Evolutionary conservation across 345 rosid species (phyloP), one percentile per base, ranked within the genome.

Genomic region (Eucalyptus erythrocorys): DNA sequence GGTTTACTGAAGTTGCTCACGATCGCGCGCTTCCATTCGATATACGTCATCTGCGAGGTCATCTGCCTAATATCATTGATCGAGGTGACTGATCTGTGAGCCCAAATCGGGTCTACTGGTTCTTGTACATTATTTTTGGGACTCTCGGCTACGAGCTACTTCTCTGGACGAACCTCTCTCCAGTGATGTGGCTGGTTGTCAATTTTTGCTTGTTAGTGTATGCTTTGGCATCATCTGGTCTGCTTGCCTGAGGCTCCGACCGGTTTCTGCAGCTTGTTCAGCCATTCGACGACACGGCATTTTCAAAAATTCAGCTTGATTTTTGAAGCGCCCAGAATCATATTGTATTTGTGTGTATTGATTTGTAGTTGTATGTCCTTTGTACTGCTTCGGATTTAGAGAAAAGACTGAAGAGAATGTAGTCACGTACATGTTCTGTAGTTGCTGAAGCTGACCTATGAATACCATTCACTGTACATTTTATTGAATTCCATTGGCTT

Each of bases 21-120:
- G 0, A 71, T 37, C 1, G 81, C 8, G 0, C 27, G 24, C 42
- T 71, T 71, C 45, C 80, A 10, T 71, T 71, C 14, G 0, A 71
- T 71, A 37, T 34, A 1, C 4, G 0, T 68, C 80, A 34, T 68
- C 34, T 68, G 43, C 2, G 13, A 68, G 21, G 80, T 68, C 26
- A 34, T 68, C 21, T 68, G 34, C 40, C 80, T 68, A 5, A 34
- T 68, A 0, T 71, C 81, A 37, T 71, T 37, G 26, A 71, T 37
- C 1, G 24, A 68, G 43, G 80, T 68, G 80, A 34, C 43, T 0
- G 24, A 68, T 17, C 80, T 2, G 1, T 68, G 43, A 71, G 26
- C 43, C 81, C 81, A 3, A 34, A n/a, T 34, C 0, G 1, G 43
- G 43, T 34, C 43, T 71, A 34, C 43, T 71, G 81, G 81, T 34